Conservation (phyloP, 192 early-diverging fungal genomes). For the Funneliformis geosporum region DNA sequence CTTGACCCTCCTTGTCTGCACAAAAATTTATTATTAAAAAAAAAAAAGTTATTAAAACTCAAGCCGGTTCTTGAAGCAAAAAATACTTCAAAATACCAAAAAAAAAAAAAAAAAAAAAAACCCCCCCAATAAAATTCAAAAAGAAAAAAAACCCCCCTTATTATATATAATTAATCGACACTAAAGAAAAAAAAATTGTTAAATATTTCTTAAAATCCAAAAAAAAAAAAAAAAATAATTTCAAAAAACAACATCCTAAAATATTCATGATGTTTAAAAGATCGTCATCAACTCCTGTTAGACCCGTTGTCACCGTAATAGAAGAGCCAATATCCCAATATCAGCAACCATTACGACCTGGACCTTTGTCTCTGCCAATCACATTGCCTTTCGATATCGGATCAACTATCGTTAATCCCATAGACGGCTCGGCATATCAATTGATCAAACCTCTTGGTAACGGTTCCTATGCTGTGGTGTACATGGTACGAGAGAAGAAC, state of each 20-base stretch:
- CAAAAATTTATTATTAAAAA: background rate
- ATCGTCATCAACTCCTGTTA: conserved; percentile 4
- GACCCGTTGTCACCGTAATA: background rate
- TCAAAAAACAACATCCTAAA: background rate
- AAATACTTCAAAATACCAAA: conserved; percentile 4
- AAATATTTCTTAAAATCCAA: background rate
- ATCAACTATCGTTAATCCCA: conserved; percentile 20
- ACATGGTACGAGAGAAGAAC: conserved; percentile 61
- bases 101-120: background rate
- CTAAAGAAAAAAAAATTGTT: background rate
- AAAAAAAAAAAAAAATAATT: background rate
- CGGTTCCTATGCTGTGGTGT: conserved; percentile 78
- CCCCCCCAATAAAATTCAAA: background rate
- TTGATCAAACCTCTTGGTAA: conserved; percentile 61
- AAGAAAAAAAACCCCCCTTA: background rate
- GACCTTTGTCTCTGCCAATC: background rate
- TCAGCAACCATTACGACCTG: conserved; percentile 10
- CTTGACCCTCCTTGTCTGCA: background rate
- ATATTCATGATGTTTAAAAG: conserved; percentile 25
- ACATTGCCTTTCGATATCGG: conserved; percentile 27
- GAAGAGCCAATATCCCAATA: background rate
- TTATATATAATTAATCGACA: background rate
- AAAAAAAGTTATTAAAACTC: conserved; percentile 8
- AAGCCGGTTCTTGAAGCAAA: conserved; percentile 36
- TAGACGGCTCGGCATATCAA: background rate